phyloP scores from a whole-genome alignment of 2,329 filamentous ascomycete species.

The Exophiala xenobiotica region DNA sequence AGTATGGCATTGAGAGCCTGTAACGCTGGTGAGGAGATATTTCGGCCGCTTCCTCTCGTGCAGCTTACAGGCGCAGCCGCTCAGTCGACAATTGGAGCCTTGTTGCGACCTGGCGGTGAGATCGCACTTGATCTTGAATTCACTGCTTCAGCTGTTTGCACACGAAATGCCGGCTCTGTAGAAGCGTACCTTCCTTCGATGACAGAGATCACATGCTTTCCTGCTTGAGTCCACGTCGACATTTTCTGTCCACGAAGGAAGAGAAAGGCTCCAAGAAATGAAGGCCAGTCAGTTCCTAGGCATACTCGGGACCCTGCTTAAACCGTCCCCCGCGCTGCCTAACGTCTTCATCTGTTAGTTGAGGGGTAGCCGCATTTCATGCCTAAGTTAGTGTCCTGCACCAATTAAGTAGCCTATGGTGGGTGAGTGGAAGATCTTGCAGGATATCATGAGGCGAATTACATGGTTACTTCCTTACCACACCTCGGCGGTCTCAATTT shows the following conservation, averaged over 20 bases:
- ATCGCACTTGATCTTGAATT: conserved; percentile 17
- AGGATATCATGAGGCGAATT: not conserved
- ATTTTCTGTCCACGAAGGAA: too few species aligned
- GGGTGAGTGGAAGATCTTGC: not conserved
- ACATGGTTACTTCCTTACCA: not conserved
- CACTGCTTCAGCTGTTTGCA: too few species aligned
- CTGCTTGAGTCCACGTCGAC: not conserved
- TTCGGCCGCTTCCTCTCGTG: conserved; percentile 14
- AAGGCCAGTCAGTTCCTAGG: not conserved
- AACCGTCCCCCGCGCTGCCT: too few species aligned
- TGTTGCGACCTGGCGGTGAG: not conserved
- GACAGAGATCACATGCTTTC: conserved; percentile 14
- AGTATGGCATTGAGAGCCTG: not conserved
- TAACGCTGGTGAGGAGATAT: not conserved
- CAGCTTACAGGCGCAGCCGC: conserved; percentile 1
- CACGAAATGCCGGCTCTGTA: not conserved
- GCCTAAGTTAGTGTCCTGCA: too few species aligned
- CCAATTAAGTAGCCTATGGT: too few species aligned
- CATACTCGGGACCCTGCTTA: too few species aligned
- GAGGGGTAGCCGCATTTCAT: too few species aligned
- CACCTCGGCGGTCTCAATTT: too few species aligned
- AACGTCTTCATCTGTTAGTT: too few species aligned
- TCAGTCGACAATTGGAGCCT: conserved; percentile 12
- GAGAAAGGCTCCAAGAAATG: too few species aligned
- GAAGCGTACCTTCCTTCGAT: conserved; percentile 14